Conservation (phyloP, 2,329 filamentous ascomycete genomes). For the Venturia effusa region DNA sequence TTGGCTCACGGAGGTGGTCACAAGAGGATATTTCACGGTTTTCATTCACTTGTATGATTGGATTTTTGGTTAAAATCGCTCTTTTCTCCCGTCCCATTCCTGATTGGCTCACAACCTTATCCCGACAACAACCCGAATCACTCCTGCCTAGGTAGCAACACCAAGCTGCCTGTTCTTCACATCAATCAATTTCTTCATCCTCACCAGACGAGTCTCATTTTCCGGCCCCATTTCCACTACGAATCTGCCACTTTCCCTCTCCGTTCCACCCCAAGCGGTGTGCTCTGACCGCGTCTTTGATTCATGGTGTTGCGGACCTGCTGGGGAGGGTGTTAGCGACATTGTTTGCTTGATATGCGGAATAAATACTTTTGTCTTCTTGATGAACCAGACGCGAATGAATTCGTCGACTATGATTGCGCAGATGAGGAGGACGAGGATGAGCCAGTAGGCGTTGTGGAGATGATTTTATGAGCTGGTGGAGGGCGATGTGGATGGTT, state of each 20-base stretch:
- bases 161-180: not conserved
- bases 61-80: too few relatives aligned
- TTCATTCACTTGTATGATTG: too few relatives aligned
- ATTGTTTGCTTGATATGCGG: not conserved
- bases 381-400: not conserved
- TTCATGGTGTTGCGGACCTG: not conserved
- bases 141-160: not conserved
- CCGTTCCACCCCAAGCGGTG: not conserved
- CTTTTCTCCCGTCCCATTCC: not conserved
- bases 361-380: not conserved
- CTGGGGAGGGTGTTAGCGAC: not conserved
- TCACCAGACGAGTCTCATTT: not conserved
- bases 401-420: not conserved
- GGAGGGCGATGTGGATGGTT: not conserved
- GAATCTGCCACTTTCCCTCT: not conserved
- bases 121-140: not conserved
- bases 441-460: not conserved
- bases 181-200: not conserved
- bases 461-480: not conserved
- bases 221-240: not conserved
- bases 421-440: not conserved
- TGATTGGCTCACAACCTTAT: too few relatives aligned
- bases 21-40: too few relatives aligned
- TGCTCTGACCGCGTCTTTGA: not conserved
- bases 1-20: too few relatives aligned